Base-by-base conservation (phyloP, 2,329 filamentous ascomycete genomes). In the Cytospora leucostoma region DNA sequence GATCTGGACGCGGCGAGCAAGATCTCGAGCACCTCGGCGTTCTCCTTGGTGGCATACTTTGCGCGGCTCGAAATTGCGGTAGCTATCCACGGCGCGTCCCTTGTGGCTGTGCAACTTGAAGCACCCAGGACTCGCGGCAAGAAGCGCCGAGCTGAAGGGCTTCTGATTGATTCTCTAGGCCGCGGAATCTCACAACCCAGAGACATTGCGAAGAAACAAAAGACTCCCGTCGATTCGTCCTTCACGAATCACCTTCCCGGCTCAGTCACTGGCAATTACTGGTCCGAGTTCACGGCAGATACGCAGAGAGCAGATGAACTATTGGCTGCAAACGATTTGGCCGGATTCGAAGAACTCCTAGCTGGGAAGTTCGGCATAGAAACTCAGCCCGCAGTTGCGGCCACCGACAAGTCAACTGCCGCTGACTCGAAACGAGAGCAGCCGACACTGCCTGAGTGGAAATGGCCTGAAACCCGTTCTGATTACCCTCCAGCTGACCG, bases 101-200 rank as follows among this genome's bases (percentile, higher is more conserved):
- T 94, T 37, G 78, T 92, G 17, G 89, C 86, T 1, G 80, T 93
- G 58, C 89, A 92, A 70, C 77, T 89, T n/a, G 85, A 89, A 70
- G 82, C 83, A 2, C 86, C 85, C 1, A 82, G 81, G 69, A 77
- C 76, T 53, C 79, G 83, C n/a, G 79, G 79, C 64, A 83, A 80
- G 66, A 83, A 84, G 74, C 79, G 83, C 44, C 82, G 82, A 47
- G 77, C 79, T 1, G 82, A 85, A 58, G 88, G 88, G 10, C 78
- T 91, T 8, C 77, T 93, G 33, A 88, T 91, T 38, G 89, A 93
- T 71, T 89, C 90, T 0, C 85, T 93, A 60, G 88, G 89, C 1
- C 88, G 88, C 65, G 89, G 88, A 3, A 77, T 84, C 6, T 70
- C 79, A 1, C 74, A 75, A 12, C 70, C 76, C 4, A 77, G 78